Percentiles rank a stretch among this genome's conserved stretches.
phyloP scores from a whole-genome alignment of 73 alveolate genomes.

The Symbiodinium natans region DNA sequence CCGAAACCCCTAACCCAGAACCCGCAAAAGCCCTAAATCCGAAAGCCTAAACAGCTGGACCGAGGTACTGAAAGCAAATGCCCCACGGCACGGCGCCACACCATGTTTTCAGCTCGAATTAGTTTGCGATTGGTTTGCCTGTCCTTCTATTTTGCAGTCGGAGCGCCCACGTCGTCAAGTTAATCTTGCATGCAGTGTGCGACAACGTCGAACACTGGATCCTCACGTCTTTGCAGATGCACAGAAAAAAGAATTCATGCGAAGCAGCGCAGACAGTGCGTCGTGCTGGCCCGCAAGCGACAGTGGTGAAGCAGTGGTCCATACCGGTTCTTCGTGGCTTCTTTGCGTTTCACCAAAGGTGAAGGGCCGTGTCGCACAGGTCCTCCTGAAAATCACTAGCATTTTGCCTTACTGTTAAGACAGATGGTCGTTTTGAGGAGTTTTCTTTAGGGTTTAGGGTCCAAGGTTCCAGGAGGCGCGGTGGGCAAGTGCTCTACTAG shows the following conservation, averaged over 20 bases:
- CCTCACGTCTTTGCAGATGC: neutral
- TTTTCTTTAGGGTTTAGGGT: no score
- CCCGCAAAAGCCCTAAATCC: no score
- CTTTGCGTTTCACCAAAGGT: constrained; percentile 12
- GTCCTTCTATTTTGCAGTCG: neutral
- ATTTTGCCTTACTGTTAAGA: no score
- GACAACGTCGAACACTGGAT: neutral
- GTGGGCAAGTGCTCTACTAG: no score
- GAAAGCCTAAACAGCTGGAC: neutral
- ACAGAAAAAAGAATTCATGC: neutral
- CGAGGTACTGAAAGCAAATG: constrained; percentile 2
- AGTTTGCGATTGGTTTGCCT: no score
- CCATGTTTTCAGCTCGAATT: neutral
- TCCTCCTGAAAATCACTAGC: neutral
- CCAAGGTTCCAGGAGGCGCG: no score
- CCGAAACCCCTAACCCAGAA: no score
- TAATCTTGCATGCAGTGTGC: constrained; percentile 5
- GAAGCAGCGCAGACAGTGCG: constrained; percentile 4
- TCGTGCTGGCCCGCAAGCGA: neutral
- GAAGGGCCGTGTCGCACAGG: constrained; percentile 10
- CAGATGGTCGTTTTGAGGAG: no score
- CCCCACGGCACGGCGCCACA: neutral
- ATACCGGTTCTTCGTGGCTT: neutral
- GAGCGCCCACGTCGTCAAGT: neutral
- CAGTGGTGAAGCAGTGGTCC: neutral